Base-by-base conservation (phyloP, 305 asterid species). In the Withania somnifera region DNA sequence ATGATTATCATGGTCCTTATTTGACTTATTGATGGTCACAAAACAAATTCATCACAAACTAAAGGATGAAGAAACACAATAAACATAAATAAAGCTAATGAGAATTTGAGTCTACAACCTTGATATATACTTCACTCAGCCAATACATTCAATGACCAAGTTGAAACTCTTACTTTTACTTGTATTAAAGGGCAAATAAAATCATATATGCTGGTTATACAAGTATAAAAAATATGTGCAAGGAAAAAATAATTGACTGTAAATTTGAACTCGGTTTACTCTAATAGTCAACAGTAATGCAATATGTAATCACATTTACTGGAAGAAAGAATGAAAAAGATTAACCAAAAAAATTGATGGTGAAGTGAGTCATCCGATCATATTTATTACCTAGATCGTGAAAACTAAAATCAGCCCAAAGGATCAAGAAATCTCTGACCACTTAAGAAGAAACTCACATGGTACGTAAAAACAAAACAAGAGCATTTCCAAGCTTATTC, bases 401-500 rank as follows among this genome's bases (percentile, higher is more conserved):
- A 73, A 56, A 51, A 54, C 53, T 4, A 61, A 77, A 78, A 81
- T 17, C 9, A 30, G 78, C 51, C 20, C 4, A 75, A 84, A 32
- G 19, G 26, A 84, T 40, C 24, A 47, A 53, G 47, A 38, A 13
- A 26, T 10, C 34, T 5, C 17, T 38, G 40, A 28, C 22, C 11
- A 83, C 63, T 85, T 42, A 80, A 38, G 32, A n/a, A 42, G 58
- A 78, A 87, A 88, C 97, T 95, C 90, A 92, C 98, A 85, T 95
- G 99, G 84, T 95, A 93, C 26, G 99, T 98, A 84, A 97, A 95
- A 81, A 93, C 94, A 84, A 93, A 93, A 86, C 97, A 92, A 71
- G 97, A 84, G 22, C 77, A 88, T 75, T 86, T 88, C 87, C n/a
- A n/a, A n/a, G n/a, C n/a, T n/a, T n/a, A n/a, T n/a, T n/a, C n/a